phyloP scores from a whole-genome alignment of 2,329 filamentous ascomycete species.

The Endothia cerciana region DNA sequence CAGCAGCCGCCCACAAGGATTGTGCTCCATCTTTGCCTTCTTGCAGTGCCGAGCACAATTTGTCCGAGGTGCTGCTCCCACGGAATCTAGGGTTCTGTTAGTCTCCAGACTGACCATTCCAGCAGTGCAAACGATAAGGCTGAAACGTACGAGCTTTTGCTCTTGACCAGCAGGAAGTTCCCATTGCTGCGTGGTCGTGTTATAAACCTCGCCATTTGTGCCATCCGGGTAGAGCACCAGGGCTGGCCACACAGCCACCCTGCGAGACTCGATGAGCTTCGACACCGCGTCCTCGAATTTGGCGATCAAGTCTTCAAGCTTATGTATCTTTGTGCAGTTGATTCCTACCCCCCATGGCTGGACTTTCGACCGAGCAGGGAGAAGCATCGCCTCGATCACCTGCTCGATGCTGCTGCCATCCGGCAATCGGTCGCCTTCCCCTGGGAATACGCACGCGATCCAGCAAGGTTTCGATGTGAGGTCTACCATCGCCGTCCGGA shows the following conservation, averaged over 20 bases:
- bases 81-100: conserved; percentile 34
- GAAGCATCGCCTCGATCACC: conserved; percentile 46
- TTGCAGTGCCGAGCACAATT: conserved; percentile 44
- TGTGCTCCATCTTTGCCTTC: conserved; percentile 46
- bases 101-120: not conserved
- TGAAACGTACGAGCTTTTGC: conserved; percentile 32
- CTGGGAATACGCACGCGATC: conserved; percentile 67
- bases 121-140: not conserved
- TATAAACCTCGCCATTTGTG: conserved; percentile 69
- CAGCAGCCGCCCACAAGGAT: conserved; percentile 60
- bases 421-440: conserved; percentile 55
- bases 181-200: conserved; percentile 66
- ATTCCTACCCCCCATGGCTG: conserved; percentile 67
- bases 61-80: conserved; percentile 53
- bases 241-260: conserved; percentile 49
- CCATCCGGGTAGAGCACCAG: conserved; percentile 71
- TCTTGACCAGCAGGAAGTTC: conserved; percentile 43
- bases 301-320: conserved; percentile 58
- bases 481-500: conserved; percentile 49
- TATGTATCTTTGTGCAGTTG: conserved; percentile 70
- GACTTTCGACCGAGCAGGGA: conserved; percentile 31
- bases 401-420: conserved; percentile 56
- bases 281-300: conserved; percentile 56
- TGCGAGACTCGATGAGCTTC: conserved; percentile 41
- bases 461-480: conserved; percentile 49